Evolutionary conservation across 345 rosid genomes (phyloP).

Genomic region (Turnera subulata): DNA sequence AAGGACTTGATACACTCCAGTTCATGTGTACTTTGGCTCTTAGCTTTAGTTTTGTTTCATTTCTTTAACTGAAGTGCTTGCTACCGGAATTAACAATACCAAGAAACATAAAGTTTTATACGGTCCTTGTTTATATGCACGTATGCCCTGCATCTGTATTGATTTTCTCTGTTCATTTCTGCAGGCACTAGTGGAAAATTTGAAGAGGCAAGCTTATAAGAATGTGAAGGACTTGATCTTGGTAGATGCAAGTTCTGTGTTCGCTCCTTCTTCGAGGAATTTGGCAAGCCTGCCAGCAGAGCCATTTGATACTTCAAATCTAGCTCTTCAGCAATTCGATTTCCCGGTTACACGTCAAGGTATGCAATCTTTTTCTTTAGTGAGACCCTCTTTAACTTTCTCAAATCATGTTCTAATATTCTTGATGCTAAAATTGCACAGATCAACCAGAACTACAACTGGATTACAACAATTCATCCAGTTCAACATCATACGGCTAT

Average conservation of each 20-base stretch:
- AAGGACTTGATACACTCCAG: too few relatives aligned
- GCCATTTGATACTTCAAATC: slow-evolving; percentile 18
- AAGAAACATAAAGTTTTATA: too few relatives aligned
- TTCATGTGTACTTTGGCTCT: background rate
- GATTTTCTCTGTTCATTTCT: background rate
- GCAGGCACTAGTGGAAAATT: slow-evolving; percentile 39
- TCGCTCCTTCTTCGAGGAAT: slow-evolving; percentile 32
- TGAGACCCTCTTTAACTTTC: too few relatives aligned
- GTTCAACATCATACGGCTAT: slow-evolving; percentile 19
- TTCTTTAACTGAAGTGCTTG: too few relatives aligned
- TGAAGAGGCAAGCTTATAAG: slow-evolving; percentile 45
- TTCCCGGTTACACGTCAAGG: slow-evolving; percentile 32
- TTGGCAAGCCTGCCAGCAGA: slow-evolving; percentile 28
- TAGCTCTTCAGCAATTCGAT: slow-evolving; percentile 27
- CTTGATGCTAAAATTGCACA: slow-evolving; percentile 3
- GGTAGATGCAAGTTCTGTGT: slow-evolving; percentile 16
- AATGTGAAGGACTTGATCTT: slow-evolving; percentile 21
- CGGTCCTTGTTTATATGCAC: too few relatives aligned
- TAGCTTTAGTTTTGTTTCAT: background rate
- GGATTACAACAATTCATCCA: slow-evolving; percentile 19
- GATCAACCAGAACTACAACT: slow-evolving; percentile 29
- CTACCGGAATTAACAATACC: too few relatives aligned
- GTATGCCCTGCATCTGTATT: background rate
- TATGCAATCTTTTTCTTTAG: background rate
- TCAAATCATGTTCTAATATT: too few relatives aligned